A percentile compares a stretch with the other conserved stretches of the same genome.
Conservation (phyloP, 1,284 basidiomycete species). For the Puccinia triticina region DNA sequence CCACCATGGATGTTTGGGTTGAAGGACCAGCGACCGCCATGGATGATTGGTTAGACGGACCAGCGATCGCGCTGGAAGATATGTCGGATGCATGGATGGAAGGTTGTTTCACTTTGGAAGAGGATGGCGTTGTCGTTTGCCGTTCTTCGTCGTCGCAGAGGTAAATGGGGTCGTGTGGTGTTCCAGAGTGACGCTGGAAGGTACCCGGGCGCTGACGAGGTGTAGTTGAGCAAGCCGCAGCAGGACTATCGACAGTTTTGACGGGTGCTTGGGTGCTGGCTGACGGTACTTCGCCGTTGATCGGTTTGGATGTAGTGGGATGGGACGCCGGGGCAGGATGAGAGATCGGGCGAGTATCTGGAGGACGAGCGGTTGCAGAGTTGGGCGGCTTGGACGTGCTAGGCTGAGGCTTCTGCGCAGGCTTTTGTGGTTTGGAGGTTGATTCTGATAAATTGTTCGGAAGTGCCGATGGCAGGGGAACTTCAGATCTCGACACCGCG, state of each 20-base stretch:
- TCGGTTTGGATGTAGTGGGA: neutral
- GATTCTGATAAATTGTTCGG: neutral
- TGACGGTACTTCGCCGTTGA: neutral
- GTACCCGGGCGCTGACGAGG: neutral
- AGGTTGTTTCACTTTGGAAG: neutral
- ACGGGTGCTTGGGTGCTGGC: neutral
- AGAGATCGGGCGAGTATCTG: neutral
- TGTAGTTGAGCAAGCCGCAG: neutral
- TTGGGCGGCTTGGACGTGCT: conserved; percentile 25
- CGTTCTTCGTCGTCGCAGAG: conserved; percentile 46
- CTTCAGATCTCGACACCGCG: neutral
- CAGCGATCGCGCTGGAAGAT: neutral
- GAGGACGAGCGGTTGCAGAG: neutral
- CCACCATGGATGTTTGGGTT: no score
- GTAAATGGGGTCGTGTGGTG: conserved; percentile 34
- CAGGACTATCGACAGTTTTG: neutral
- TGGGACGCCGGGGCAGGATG: neutral
- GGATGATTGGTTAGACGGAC: neutral
- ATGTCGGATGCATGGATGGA: neutral
- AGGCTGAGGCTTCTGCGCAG: neutral
- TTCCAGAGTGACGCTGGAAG: conserved; percentile 23
- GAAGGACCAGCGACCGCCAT: conserved; percentile 19
- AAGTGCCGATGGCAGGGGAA: neutral
- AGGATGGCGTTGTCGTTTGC: neutral
- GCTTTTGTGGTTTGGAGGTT: conserved; percentile 15